Percentiles rank a stretch among this genome's conserved stretches.
Conservation (phyloP, 768 basidiomycete species). For the Trametes cingulata region DNA sequence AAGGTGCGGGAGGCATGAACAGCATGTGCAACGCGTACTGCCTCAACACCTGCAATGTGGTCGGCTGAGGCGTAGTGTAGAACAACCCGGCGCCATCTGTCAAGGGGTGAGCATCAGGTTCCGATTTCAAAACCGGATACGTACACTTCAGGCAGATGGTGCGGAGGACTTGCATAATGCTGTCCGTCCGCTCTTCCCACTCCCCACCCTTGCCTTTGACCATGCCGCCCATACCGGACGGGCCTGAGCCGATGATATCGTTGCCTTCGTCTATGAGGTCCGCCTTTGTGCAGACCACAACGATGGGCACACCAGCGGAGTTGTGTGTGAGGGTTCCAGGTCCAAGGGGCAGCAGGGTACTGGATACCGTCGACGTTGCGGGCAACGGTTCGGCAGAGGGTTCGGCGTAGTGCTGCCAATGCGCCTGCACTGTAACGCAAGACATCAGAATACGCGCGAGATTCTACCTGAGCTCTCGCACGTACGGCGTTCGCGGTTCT, state of each 20-base stretch:
- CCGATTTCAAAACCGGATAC: conserved; percentile 32
- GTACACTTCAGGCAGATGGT: conserved; percentile 90
- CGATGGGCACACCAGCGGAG: conserved; percentile 78
- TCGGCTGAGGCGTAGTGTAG: conserved; percentile 83
- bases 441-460: conserved; percentile 1
- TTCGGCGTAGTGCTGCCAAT: conserved; percentile 89
- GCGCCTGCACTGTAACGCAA: conserved; percentile 68
- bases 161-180: conserved; percentile 92
- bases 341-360: conserved; percentile 78
- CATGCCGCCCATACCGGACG: conserved; percentile 86
- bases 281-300: conserved; percentile 90
- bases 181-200: conserved; percentile 96
- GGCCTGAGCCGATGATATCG: conserved; percentile 67
- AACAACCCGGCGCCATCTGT: conserved; percentile 90
- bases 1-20: conserved; percentile 71
- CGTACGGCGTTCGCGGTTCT: conserved; percentile 79
- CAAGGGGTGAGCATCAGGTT: not conserved
- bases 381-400: conserved; percentile 69
- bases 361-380: conserved; percentile 59
- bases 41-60: conserved; percentile 72
- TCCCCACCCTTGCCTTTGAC: conserved; percentile 89
- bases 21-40: conserved; percentile 83
- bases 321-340: conserved; percentile 88
- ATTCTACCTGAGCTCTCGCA: conserved; percentile 3
- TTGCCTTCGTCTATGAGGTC: conserved; percentile 86